These are phyloP conservation scores for Fulvia fulva DNA, from an alignment of 2,329 filamentous ascomycete genomes.

Conservation along the genomic window DNA sequence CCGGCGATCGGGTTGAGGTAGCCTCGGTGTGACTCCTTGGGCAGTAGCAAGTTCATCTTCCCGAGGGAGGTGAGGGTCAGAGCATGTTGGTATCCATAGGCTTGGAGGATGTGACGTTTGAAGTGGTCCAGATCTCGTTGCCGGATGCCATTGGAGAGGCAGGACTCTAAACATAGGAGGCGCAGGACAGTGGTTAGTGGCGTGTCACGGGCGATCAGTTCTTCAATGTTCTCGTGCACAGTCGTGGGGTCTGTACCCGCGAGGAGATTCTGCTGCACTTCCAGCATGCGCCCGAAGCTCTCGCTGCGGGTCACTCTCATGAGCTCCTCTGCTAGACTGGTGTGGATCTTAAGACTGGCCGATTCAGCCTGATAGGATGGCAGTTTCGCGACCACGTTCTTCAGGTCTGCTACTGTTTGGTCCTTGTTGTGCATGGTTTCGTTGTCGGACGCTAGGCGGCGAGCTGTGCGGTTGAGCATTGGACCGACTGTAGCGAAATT, in stretches of 20 bases:
- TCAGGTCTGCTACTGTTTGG: constrained; percentile 84
- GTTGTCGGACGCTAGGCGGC: constrained; percentile 80
- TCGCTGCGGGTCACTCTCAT: constrained; percentile 89
- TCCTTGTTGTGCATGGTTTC: constrained; percentile 75
- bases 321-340: constrained; percentile 87
- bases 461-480: constrained; percentile 83
- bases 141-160: constrained; percentile 81
- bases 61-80: constrained; percentile 85
- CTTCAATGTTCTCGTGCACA: constrained; percentile 87
- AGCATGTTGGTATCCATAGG: constrained; percentile 92
- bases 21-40: constrained; percentile 68
- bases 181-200: constrained; percentile 78
- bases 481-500: constrained; percentile 95
- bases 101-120: constrained; percentile 80
- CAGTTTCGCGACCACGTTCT: constrained; percentile 91
- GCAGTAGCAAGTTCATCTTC: constrained; percentile 79
- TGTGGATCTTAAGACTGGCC: constrained; percentile 86
- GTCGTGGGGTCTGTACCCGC: constrained; percentile 83
- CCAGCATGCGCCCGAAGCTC: constrained; percentile 79
- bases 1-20: constrained; percentile 74
- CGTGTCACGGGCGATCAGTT: constrained; percentile 84
- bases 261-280: constrained; percentile 93
- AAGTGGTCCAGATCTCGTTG: constrained; percentile 86
- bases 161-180: constrained; percentile 85
- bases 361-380: constrained; percentile 92